Evolutionary conservation across 2,329 filamentous ascomycete genomes (phyloP).

Genomic region (Balansia obtecta): DNA sequence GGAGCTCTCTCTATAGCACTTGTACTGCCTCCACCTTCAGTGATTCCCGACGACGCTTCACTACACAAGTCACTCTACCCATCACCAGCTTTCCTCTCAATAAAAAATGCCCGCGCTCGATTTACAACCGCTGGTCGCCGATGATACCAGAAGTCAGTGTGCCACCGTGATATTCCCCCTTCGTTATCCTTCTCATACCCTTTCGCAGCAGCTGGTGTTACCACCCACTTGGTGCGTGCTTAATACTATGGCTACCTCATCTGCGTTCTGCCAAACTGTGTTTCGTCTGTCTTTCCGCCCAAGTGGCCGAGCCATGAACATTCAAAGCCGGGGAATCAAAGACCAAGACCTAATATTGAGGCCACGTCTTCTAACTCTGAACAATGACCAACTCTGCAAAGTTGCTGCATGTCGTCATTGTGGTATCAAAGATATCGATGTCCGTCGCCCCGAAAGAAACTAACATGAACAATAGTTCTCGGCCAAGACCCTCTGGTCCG

Average conservation of each 20-base stretch:
- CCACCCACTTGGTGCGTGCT: neutral
- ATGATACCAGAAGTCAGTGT: slow-evolving; percentile 31
- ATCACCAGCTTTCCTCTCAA: neutral
- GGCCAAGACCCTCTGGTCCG: slow-evolving; percentile 91
- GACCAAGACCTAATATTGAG: too few species aligned
- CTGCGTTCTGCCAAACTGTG: too few species aligned
- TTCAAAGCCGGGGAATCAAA: too few species aligned
- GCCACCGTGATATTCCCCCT: neutral
- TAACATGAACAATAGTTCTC: slow-evolving; percentile 49
- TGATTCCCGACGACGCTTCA: neutral
- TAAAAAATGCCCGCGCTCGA: slow-evolving; percentile 29
- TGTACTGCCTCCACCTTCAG: neutral
- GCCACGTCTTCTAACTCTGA: too few species aligned
- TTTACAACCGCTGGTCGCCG: slow-evolving; percentile 28
- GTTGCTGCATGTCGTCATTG: neutral
- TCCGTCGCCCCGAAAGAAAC: slow-evolving; percentile 1
- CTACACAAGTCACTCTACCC: neutral
- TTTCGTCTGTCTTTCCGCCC: too few species aligned
- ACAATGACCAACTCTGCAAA: neutral
- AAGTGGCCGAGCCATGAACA: too few species aligned
- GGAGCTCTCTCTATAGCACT: neutral
- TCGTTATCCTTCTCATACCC: too few species aligned
- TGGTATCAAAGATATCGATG: neutral
- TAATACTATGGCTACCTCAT: neutral
- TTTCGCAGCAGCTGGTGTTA: neutral